Base-by-base conservation (phyloP, 2,329 filamentous ascomycete species). In the Rachicladosporium sp. region DNA sequence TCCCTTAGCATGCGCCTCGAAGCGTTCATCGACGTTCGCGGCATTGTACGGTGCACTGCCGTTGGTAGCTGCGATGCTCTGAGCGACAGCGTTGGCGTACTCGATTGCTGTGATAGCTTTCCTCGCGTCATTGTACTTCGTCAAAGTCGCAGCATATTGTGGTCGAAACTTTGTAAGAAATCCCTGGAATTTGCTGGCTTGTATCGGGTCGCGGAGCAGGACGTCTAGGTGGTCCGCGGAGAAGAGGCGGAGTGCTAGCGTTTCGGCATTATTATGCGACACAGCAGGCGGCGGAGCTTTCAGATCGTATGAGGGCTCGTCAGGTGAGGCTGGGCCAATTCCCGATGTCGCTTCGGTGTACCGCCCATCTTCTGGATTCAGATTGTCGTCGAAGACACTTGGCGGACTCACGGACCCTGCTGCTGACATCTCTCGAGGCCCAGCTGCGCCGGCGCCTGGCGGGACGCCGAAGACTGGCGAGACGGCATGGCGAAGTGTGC, bases 51-150 rank as follows among this genome's bases (percentile, higher is more conserved):
- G 46, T 0, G 42, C 43, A 34, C 55, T 50, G 13, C 52, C 53
- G 3, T 48, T 43, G 5, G 46, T 36, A 11, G 50, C 43, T 10
- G 49, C 45, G 2, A 65, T 42, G 10, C 50, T 53, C 19, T 60
- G 53, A 6, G 62, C 63, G 35, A 67, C 43, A 1, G 64, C 57
- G 46, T 66, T 67, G 19, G 64, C 64, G 47, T 66, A 68, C 36
- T 65, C 60, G 7, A 67, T 46, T 1, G 65, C 65, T 5, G 57
- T 55, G 31, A 61, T 55, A 1, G 61, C 64, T 45, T 68, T 67
- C 39, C 60, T 58, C 9, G 55, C 54, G 35, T 64, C 59, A 2
- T 62, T 45, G 48, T 66, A 66, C 11, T 56, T 54, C 4, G 58
- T 49, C 15, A 68, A 52, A 1, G 54, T 44, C 1, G 57, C 52